Percentiles rank a stretch among this genome's conserved stretches.
Evolutionary conservation across 1,139 yeast genomes (phyloP).

Genomic region (Geotrichum cucujoidarum): DNA sequence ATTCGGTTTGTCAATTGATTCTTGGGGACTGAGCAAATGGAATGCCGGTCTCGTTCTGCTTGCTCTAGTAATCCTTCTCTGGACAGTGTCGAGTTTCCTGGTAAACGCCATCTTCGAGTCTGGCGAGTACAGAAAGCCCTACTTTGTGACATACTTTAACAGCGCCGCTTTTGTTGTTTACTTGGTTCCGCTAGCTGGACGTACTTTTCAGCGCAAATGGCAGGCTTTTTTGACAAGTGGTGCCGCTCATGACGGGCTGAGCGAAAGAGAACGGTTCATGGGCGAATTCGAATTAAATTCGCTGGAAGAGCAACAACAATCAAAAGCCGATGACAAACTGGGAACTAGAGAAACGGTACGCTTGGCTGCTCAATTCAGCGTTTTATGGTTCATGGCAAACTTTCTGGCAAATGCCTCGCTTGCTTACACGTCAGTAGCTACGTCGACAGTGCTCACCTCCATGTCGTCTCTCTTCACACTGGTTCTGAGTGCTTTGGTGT

Average conservation of each 20-base stretch:
- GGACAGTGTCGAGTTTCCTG: slow-evolving; percentile 79
- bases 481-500: slow-evolving; percentile 66
- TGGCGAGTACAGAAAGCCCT: slow-evolving; percentile 79
- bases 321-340: too few species aligned
- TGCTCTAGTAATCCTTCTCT: slow-evolving; percentile 67
- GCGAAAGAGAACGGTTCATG: too few species aligned
- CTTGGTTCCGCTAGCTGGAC: slow-evolving; percentile 48
- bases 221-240: too few species aligned
- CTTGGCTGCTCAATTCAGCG: slow-evolving; percentile 74
- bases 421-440: slow-evolving; percentile 83
- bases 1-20: not conserved
- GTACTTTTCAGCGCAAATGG: slow-evolving; percentile 6
- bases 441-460: slow-evolving; percentile 86
- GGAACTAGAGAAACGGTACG: slow-evolving; percentile 37
- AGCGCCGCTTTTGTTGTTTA: slow-evolving; percentile 80
- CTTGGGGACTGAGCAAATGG: slow-evolving; percentile 51
- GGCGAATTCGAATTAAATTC: too few species aligned
- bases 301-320: too few species aligned
- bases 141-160: slow-evolving; percentile 83
- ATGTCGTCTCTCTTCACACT: slow-evolving; percentile 92
- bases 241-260: too few species aligned
- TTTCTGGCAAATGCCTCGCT: slow-evolving; percentile 82
- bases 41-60: slow-evolving; percentile 68
- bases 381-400: slow-evolving; percentile 87
- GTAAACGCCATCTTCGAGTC: slow-evolving; percentile 46